Percentiles rank a stretch among this genome's conserved stretches.
Conservation (phyloP, 768 basidiomycete genomes). For the Lactarius hatsudake region DNA sequence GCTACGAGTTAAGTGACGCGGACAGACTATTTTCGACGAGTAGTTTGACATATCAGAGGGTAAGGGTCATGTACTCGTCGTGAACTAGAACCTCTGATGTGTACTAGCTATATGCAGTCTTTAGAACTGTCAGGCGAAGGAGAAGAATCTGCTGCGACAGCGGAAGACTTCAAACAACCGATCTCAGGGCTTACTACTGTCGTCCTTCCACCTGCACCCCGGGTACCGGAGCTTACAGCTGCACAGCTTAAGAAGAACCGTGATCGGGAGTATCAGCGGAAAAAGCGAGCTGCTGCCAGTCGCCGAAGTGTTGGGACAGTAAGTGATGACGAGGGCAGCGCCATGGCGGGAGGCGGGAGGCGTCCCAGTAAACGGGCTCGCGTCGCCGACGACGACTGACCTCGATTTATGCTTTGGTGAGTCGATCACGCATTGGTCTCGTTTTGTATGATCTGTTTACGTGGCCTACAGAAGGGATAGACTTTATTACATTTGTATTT, state of each 20-base stretch:
- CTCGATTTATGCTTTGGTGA: neutral
- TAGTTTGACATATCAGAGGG: conserved; percentile 75
- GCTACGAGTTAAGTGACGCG: conserved; percentile 70
- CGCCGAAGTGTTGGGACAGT: conserved; percentile 62
- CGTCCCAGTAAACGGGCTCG: conserved; percentile 69
- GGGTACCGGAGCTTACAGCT: conserved; percentile 61
- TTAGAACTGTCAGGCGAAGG: conserved; percentile 72
- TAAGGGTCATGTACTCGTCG: conserved; percentile 30
- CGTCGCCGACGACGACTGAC: conserved; percentile 50
- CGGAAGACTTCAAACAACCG: conserved; percentile 67
- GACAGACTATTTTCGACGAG: conserved; percentile 83
- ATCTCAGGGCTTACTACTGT: conserved; percentile 75
- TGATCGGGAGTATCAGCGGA: conserved; percentile 80
- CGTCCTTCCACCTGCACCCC: conserved; percentile 69
- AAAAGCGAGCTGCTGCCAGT: conserved; percentile 63
- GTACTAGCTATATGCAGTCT: conserved; percentile 47
- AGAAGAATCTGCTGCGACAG: conserved; percentile 57
- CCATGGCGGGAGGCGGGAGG: conserved; percentile 43
- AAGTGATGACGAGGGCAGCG: conserved; percentile 68
- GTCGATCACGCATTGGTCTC: neutral
- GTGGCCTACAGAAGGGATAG: neutral
- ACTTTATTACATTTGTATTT: conserved; percentile 21
- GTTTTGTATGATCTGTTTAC: neutral
- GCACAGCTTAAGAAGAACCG: conserved; percentile 74
- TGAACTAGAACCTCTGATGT: conserved; percentile 3